phyloP scores from a whole-genome alignment of 164 flowering plant genomes.

The Nelumbo lutea region DNA sequence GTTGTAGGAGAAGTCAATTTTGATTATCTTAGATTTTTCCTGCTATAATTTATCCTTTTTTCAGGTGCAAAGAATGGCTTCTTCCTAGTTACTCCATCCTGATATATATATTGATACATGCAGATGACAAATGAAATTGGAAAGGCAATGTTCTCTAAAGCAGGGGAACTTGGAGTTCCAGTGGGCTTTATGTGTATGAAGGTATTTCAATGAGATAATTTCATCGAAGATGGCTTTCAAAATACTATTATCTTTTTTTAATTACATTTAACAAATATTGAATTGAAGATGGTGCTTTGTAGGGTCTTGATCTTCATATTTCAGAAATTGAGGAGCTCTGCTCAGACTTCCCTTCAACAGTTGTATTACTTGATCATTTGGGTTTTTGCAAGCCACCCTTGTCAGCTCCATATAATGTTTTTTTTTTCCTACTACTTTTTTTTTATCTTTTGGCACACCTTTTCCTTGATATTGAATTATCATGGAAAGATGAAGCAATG shows the following conservation, averaged over 20 bases:
- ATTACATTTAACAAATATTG: background rate
- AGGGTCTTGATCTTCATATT: slow-evolving; percentile 82
- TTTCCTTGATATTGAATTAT: background rate
- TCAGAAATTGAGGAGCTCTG: slow-evolving; percentile 79
- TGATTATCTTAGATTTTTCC: too few relatives aligned
- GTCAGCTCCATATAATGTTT: slow-evolving; percentile 29
- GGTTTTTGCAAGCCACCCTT: slow-evolving; percentile 88
- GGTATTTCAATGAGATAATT: slow-evolving; percentile 26
- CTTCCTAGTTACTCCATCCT: background rate
- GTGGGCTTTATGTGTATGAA: slow-evolving; percentile 95
- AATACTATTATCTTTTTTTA: background rate
- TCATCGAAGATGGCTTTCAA: background rate
- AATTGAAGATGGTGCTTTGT: slow-evolving; percentile 16
- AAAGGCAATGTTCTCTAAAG: slow-evolving; percentile 69
- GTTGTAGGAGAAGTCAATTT: too few relatives aligned
- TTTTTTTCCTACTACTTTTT: background rate
- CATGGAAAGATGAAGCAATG: background rate
- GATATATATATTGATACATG: slow-evolving; percentile 1
- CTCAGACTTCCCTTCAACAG: slow-evolving; percentile 73
- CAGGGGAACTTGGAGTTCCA: slow-evolving; percentile 87
- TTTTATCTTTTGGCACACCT: background rate
- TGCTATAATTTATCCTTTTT: too few relatives aligned
- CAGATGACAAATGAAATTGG: slow-evolving; percentile 94
- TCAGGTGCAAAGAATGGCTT: background rate
- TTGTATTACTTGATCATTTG: slow-evolving; percentile 77